phyloP scores from a whole-genome alignment of 805 yeast species.

The Kodamaea nitidulidarum region DNA sequence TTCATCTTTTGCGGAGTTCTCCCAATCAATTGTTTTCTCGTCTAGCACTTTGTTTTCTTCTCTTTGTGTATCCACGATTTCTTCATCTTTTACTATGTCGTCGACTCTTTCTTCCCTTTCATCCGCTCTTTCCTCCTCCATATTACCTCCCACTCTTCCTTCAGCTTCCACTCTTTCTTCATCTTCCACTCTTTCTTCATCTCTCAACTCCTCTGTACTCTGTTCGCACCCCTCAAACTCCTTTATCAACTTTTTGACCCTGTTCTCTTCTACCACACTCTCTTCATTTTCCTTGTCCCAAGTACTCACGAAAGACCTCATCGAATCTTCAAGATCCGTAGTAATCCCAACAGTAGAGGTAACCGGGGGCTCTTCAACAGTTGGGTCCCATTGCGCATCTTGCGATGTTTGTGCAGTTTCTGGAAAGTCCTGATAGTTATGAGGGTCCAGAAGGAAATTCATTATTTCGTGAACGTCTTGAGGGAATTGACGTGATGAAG shows the following conservation, averaged over 20 bases:
- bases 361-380: conserved; percentile 40
- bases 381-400: conserved; percentile 43
- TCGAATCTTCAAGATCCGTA: conserved; percentile 7
- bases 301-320: conserved; percentile 18
- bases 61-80: too few species aligned
- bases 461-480: conserved; percentile 13
- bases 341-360: neutral
- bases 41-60: neutral
- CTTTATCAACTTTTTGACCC: neutral
- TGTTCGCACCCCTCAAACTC: neutral
- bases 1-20: too few species aligned
- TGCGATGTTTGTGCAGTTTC: conserved; percentile 10
- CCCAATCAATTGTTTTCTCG: neutral
- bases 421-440: conserved; percentile 23
- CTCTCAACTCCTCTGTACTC: neutral
- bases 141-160: neutral
- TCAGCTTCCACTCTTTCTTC: neutral
- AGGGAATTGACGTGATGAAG: neutral
- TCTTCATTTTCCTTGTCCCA: conserved; percentile 24
- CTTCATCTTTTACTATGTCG: too few species aligned
- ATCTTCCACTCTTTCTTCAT: neutral
- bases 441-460: conserved; percentile 28
- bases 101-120: too few species aligned
- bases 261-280: neutral
- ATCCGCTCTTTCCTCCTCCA: neutral